Evolutionary conservation across 2,329 filamentous ascomycete genomes (phyloP), one percentile per base, ranked within the genome.

Genomic region (Penicillium concentricum): DNA sequence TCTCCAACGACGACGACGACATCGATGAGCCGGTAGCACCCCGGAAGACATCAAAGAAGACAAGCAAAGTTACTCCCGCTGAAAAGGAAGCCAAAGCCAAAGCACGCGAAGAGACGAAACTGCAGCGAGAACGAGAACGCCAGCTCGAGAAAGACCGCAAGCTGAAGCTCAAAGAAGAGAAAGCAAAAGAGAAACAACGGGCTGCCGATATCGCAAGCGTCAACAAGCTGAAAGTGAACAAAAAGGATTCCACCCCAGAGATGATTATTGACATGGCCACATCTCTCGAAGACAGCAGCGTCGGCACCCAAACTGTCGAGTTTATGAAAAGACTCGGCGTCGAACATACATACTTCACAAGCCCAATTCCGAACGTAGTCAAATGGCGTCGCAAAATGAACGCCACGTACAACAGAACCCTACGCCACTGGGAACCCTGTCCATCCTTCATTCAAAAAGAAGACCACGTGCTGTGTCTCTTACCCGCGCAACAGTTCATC

Each of bases 191-290:
- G 61, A 90, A 87, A 65, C 82, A 87, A 61, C 78, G 79, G 3
- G 84, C 84, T 12, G 83, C 84, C 7, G 87, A 90, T 8, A 74
- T 92, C 22, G 84, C 85, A 3, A 86, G 90, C 60, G 88, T 86
- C 41, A 93, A 93, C 73, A 91, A 88, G 66, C 75, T 87, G 10
- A 85, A 85, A 50, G 85, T 84, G 0, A 86, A 91, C 74, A 91
- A 90, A 74, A 91, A 90, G 63, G 76, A 86, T 0, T 88, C 89
- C 0, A 84, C 86, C 0, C 82, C 82, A 0, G 89, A 94, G 71
- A 93, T 94, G 89, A 87, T 93, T 49, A 80, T 91, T 2, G 84
- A 90, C 63, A 76, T 93, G 24, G 83, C 89, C 0, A 73, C 75
- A 0, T 81, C 80, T 2, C 74, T 93, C 1, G 73, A 81, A 22